These are phyloP conservation scores for Vigna reflexopilosa DNA, from an alignment of 306 rosid species.

Conservation along the genomic window DNA sequence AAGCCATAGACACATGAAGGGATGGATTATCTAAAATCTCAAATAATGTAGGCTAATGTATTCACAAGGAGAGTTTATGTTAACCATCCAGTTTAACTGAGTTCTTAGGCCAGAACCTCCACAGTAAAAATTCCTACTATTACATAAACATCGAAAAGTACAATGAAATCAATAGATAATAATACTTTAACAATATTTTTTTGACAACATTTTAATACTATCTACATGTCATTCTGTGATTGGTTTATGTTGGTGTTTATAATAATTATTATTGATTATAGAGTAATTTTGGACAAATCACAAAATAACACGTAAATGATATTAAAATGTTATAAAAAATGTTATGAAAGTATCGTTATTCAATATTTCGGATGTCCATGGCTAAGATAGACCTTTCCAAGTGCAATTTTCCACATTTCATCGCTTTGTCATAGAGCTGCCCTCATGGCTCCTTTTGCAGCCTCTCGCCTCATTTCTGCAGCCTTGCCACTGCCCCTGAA, in stretches of 20 bases:
- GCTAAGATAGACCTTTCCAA: constrained; percentile 5
- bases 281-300: too few relatives aligned
- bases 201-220: too few relatives aligned
- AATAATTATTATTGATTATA: too few relatives aligned
- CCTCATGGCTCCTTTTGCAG: constrained; percentile 74
- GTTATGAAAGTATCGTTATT: background rate
- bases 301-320: too few relatives aligned
- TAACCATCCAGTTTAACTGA: constrained; percentile 20
- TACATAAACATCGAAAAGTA: background rate
- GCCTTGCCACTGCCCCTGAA: constrained; percentile 96
- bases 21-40: constrained; percentile 22
- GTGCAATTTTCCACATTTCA: constrained; percentile 26
- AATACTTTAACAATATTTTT: too few relatives aligned
- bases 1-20: constrained; percentile 15
- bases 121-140: too few relatives aligned
- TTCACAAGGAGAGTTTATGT: constrained; percentile 43
- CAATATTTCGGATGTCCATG: background rate
- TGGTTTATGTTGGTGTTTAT: too few relatives aligned
- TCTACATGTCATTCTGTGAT: too few relatives aligned
- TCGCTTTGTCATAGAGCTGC: constrained; percentile 64
- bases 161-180: background rate
- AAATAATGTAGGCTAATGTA: constrained; percentile 27
- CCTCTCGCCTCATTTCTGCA: constrained; percentile 72
- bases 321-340: too few relatives aligned
- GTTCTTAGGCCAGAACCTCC: constrained; percentile 1